phyloP scores from a whole-genome alignment of 2,329 filamentous ascomycete species.

The Microsporum audouinii region DNA sequence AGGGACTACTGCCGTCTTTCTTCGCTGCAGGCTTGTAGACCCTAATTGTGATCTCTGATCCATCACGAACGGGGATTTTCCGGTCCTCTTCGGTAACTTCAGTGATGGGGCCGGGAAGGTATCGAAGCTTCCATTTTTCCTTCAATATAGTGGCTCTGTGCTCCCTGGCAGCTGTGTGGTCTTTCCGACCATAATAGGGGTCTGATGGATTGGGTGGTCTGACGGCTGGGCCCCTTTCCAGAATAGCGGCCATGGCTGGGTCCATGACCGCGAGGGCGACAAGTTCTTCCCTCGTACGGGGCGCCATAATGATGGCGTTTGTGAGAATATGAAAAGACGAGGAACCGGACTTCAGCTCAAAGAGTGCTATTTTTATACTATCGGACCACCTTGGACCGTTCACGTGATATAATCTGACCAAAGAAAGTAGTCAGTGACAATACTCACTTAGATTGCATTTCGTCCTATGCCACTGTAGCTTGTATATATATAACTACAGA shows the following conservation, averaged over 20 bases:
- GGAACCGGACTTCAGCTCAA: not conserved
- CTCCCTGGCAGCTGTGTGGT: not conserved
- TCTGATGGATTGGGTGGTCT: not conserved
- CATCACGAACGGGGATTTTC: constrained; percentile 3
- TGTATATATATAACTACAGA: not conserved
- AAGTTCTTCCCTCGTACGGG: not conserved
- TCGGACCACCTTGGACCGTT: not conserved
- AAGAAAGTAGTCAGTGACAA: not conserved
- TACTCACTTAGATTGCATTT: too few relatives aligned
- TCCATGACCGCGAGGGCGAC: not conserved
- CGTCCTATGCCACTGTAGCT: not conserved
- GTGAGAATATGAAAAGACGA: not conserved
- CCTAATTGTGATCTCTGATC: not conserved
- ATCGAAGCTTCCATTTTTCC: not conserved
- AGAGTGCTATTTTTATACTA: not conserved
- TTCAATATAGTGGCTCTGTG: constrained; percentile 1
- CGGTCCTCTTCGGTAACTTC: not conserved
- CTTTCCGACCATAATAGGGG: not conserved
- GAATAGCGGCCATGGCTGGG: not conserved
- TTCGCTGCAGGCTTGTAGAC: not conserved
- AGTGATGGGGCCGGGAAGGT: not conserved
- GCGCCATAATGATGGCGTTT: not conserved
- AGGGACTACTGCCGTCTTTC: not conserved
- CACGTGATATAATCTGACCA: not conserved
- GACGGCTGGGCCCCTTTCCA: not conserved